phyloP scores from a whole-genome alignment of 2,329 filamentous ascomycete genomes.

The Bipolaris oryzae region DNA sequence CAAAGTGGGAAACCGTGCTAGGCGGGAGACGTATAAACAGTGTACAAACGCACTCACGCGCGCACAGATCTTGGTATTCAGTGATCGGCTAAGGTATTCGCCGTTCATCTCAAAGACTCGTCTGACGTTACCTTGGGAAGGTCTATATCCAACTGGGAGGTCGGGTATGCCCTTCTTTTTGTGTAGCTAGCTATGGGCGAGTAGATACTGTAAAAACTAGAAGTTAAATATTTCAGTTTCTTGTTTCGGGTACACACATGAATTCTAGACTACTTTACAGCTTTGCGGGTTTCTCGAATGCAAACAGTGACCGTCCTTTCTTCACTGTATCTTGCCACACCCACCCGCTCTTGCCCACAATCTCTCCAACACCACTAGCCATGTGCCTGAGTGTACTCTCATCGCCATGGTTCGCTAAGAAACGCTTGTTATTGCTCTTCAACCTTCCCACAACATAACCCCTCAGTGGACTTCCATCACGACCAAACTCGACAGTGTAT shows the following conservation, averaged over 20 bases:
- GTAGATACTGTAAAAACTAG: too few species aligned
- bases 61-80: too few species aligned
- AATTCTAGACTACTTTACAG: slow-evolving; percentile 11
- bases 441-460: slow-evolving; percentile 62
- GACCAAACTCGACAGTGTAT: slow-evolving; percentile 64
- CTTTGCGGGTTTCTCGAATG: slow-evolving; percentile 29
- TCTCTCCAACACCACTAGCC: slow-evolving; percentile 52
- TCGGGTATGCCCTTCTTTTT: too few species aligned
- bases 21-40: not conserved
- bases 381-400: slow-evolving; percentile 55
- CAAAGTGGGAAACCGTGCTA: not conserved
- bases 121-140: too few species aligned
- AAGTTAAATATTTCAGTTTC: not conserved
- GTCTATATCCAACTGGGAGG: too few species aligned
- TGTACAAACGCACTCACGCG: not conserved
- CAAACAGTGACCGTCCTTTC: slow-evolving; percentile 39
- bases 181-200: not conserved
- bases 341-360: slow-evolving; percentile 56
- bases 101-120: too few species aligned
- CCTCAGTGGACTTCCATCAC: slow-evolving; percentile 55
- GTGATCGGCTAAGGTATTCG: too few species aligned
- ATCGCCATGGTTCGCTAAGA: slow-evolving; percentile 64
- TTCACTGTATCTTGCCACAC: slow-evolving; percentile 47
- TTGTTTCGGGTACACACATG: not conserved
- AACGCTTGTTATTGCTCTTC: slow-evolving; percentile 54